Percentiles rank a stretch among this genome's conserved stretches.
Evolutionary conservation across 768 basidiomycete species (phyloP).

Genomic region (Russula brevipes): DNA sequence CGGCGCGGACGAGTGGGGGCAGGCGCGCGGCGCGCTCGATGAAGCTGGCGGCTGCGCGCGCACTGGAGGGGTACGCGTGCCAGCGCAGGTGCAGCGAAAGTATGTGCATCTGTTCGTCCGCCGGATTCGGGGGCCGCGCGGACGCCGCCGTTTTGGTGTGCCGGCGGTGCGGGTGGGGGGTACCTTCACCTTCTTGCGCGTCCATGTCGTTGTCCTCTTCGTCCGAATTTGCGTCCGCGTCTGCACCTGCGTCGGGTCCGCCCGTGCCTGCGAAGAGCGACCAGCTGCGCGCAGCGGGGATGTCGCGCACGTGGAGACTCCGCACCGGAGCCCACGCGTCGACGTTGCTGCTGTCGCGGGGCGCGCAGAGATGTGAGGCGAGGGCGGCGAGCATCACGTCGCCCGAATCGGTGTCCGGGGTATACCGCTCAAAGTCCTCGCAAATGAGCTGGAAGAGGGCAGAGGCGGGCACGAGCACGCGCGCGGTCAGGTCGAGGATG

Average conservation of each 20-base stretch:
- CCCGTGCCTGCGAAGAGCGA: constrained; percentile 19
- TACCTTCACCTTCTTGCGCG: no score
- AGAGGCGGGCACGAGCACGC: constrained; percentile 14
- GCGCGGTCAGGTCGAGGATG: constrained; percentile 18
- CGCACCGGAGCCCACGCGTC: constrained; percentile 12
- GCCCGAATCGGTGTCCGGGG: constrained; percentile 10
- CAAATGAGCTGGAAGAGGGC: constrained; percentile 21
- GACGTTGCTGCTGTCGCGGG: neutral
- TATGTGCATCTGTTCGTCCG: constrained; percentile 16
- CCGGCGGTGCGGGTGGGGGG: no score
- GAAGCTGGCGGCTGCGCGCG: constrained; percentile 6
- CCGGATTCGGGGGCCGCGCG: constrained; percentile 10
- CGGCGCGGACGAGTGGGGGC: constrained; percentile 11
- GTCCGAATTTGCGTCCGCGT: neutral
- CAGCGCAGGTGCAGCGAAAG: constrained; percentile 20
- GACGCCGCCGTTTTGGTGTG: neutral
- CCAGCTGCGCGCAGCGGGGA: constrained; percentile 16
- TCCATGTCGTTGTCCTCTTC: neutral
- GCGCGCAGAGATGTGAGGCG: constrained; percentile 15
- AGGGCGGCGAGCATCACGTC: constrained; percentile 21
- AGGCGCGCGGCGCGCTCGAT: constrained; percentile 16
- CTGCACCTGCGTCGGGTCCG: neutral
- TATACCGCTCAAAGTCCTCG: constrained; percentile 16
- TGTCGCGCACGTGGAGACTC: constrained; percentile 19
- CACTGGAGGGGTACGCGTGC: constrained; percentile 9